These are phyloP conservation scores for Rhizopogon salebrosus DNA, from an alignment of 768 basidiomycete genomes.

Conservation along the genomic window DNA sequence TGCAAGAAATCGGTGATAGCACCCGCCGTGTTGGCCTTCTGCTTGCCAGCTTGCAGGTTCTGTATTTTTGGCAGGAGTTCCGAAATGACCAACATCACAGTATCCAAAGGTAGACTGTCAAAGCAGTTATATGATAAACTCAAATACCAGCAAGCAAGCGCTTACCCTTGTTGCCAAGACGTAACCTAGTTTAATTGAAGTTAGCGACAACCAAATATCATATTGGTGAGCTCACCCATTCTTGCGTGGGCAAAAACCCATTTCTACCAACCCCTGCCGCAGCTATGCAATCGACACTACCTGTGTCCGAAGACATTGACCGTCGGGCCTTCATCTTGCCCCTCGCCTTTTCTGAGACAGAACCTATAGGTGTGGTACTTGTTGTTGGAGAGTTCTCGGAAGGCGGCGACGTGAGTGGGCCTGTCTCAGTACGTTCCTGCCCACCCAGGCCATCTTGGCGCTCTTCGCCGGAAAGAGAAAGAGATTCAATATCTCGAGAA, in stretches of 20 bases:
- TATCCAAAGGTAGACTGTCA: constrained; percentile 78
- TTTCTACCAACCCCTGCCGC: constrained; percentile 74
- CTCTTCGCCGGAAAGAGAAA: constrained; percentile 3
- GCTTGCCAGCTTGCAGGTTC: constrained; percentile 65
- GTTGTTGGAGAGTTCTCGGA: constrained; percentile 29
- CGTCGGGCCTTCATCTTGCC: constrained; percentile 86
- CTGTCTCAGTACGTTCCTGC: constrained; percentile 16
- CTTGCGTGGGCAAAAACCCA: constrained; percentile 92
- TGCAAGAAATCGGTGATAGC: constrained; percentile 74
- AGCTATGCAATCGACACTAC: constrained; percentile 60
- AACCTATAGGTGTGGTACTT: constrained; percentile 15
- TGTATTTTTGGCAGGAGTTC: constrained; percentile 85
- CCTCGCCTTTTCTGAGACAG: constrained; percentile 78
- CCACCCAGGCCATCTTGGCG: constrained; percentile 7
- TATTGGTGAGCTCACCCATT: constrained; percentile 64
- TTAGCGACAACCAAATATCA: constrained; percentile 2
- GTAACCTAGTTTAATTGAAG: constrained; percentile 47
- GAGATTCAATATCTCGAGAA: constrained; percentile 19
- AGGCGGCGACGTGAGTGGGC: constrained; percentile 40
- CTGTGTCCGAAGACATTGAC: constrained; percentile 46
- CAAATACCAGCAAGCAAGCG: constrained; percentile 1
- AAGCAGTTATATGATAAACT: constrained; percentile 7
- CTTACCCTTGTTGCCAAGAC: constrained; percentile 95
- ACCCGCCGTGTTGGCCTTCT: constrained; percentile 56
- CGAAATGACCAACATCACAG: constrained; percentile 81